Conservation (phyloP, 176 grass and related monocot species). For the Phoenix dactylifera region DNA sequence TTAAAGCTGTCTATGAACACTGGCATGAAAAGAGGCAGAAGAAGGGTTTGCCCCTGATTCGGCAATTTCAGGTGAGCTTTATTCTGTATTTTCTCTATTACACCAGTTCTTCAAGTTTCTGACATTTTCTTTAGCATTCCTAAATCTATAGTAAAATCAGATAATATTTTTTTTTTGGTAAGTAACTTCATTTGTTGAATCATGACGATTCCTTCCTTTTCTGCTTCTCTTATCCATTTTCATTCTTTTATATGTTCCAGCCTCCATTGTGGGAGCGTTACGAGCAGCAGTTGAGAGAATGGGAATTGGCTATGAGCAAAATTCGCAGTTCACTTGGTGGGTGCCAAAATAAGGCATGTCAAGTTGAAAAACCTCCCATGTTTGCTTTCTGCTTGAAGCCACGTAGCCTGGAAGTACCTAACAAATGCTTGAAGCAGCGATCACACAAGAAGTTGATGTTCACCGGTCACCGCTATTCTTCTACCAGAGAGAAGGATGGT, state of each 20-base stretch:
- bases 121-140: not conserved
- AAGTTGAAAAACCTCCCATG: constrained; percentile 52
- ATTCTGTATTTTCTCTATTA: constrained; percentile 9
- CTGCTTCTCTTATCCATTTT: not conserved
- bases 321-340: constrained; percentile 42
- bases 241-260: constrained; percentile 40
- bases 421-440: constrained; percentile 62
- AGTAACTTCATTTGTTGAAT: too few species aligned
- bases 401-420: constrained; percentile 52
- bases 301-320: constrained; percentile 56
- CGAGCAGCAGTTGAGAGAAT: constrained; percentile 60
- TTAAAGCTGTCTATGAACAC: constrained; percentile 51
- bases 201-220: not conserved
- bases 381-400: constrained; percentile 97
- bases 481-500: constrained; percentile 46
- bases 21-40: constrained; percentile 78
- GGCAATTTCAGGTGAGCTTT: constrained; percentile 19
- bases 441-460: constrained; percentile 81
- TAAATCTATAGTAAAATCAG: not conserved
- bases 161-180: not conserved
- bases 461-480: constrained; percentile 41
- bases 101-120: not conserved
- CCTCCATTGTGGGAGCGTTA: constrained; percentile 73
- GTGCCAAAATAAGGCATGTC: constrained; percentile 36
- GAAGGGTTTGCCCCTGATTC: constrained; percentile 80